Base-by-base conservation (phyloP, 2,329 filamentous ascomycete genomes). In the Beauveria brongniartii region DNA sequence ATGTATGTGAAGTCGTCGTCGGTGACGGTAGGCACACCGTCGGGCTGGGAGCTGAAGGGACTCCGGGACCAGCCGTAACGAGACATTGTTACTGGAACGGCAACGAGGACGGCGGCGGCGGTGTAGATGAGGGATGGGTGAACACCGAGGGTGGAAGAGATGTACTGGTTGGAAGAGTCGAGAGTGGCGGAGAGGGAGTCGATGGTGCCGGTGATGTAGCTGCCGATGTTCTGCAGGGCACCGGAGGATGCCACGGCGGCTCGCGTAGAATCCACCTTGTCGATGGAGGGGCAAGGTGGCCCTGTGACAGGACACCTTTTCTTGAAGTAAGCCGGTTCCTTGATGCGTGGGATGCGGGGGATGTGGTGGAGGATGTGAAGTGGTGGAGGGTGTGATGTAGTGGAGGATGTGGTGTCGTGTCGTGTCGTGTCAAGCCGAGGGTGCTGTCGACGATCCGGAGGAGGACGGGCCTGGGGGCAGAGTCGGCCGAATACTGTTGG, bases 1-100 rank as follows among this genome's bases (percentile, higher is more conserved):
- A 92, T 92, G 77, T 93, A 92, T 70, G 85, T 88, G 72, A 86
- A 93, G 75, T 92, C 89, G 40, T 87, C 83, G 66, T 91, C 88
- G 67, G 84, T 89, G 63, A 92, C 86, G 65, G 85, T 80, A 37
- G 85, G 82, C 10, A 80, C 74, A 47, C 79, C 77, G 51, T 76
- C 77, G 43, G 75, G 72, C 62, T 74, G 69, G 40, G 81, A 80
- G 62, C 73, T 73, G 67, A 79, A 84, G n/a, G 81, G 80, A 54
- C 81, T 84, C 63, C 82, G 69, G 10, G 77, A 76, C 76, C 79
- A 82, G 64, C 79, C 77, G 71, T 79, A 83, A 67, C 80, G 77
- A 70, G 78, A 78, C 82, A 84, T 84, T 62, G 80, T 77, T 46
- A 84, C 69, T 54, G 82, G 69, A 61, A 79, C 75, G 61, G 75